phyloP scores from a whole-genome alignment of 176 grass and related monocot genomes.

The Hsuehochloa calcarea region DNA sequence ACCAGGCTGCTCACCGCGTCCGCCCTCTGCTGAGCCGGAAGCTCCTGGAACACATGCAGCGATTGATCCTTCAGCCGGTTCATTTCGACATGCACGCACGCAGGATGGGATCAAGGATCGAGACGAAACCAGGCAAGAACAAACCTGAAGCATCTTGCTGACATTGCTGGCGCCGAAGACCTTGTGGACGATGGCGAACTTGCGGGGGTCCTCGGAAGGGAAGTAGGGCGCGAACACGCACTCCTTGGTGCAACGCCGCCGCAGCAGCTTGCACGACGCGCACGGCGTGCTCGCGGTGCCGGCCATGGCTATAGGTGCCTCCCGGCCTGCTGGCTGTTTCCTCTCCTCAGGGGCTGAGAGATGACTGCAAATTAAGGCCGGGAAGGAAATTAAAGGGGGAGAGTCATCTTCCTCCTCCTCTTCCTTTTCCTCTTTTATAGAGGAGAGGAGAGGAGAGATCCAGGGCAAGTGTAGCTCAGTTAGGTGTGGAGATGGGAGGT shows the following conservation, averaged over 20 bases:
- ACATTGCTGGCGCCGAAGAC: slow-evolving; percentile 93
- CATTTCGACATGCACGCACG: too few species aligned
- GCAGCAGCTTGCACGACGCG: slow-evolving; percentile 61
- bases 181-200: slow-evolving; percentile 74
- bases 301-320: neutral
- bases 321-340: too few species aligned
- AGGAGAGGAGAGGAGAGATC: neutral
- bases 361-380: neutral
- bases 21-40: slow-evolving; percentile 51
- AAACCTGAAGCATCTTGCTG: slow-evolving; percentile 81
- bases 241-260: slow-evolving; percentile 50
- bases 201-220: slow-evolving; percentile 76
- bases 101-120: too few species aligned
- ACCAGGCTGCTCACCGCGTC: slow-evolving; percentile 83
- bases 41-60: neutral
- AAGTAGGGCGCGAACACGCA: slow-evolving; percentile 95
- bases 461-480: neutral
- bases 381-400: neutral
- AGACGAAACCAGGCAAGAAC: too few species aligned
- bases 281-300: slow-evolving; percentile 36
- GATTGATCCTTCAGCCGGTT: neutral
- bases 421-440: slow-evolving; percentile 25
- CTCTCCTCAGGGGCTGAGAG: neutral
- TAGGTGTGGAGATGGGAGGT: neutral
- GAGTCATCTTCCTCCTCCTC: neutral